These are phyloP conservation scores for Wickerhamomyces alni DNA, from an alignment of 805 yeast species.

Conservation along the genomic window DNA sequence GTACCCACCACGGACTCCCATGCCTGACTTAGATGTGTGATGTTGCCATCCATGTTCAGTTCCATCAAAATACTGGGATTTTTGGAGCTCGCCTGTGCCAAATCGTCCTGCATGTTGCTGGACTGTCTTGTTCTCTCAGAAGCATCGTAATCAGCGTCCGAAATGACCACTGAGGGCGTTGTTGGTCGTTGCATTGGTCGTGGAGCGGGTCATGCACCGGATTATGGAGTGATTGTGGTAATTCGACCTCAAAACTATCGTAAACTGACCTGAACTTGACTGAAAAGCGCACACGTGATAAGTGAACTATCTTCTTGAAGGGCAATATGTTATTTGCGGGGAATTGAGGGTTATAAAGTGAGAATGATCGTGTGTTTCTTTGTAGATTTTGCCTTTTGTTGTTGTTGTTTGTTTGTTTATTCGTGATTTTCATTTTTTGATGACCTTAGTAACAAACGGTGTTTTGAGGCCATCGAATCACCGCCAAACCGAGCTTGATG, in stretches of 20 bases:
- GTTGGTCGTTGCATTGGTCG: slow-evolving; percentile 1
- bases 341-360: no score
- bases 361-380: background rate
- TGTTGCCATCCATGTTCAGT: slow-evolving; percentile 69
- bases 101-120: slow-evolving; percentile 34
- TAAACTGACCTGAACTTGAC: no score
- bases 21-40: slow-evolving; percentile 65
- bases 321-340: no score
- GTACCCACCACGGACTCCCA: slow-evolving; percentile 83
- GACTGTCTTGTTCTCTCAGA: background rate
- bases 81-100: slow-evolving; percentile 56
- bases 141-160: slow-evolving; percentile 1
- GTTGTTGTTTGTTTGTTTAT: background rate
- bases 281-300: no score
- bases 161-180: slow-evolving; percentile 5
- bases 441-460: background rate
- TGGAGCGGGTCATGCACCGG: background rate
- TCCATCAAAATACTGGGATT: slow-evolving; percentile 81
- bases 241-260: no score
- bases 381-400: background rate
- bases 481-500: background rate
- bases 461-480: background rate
- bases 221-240: no score
- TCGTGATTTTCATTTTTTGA: background rate
- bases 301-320: no score